A percentile compares a stretch with the other conserved stretches of the same genome.
Conservation (phyloP, 257 asterid species). For the Salvia splendens region DNA sequence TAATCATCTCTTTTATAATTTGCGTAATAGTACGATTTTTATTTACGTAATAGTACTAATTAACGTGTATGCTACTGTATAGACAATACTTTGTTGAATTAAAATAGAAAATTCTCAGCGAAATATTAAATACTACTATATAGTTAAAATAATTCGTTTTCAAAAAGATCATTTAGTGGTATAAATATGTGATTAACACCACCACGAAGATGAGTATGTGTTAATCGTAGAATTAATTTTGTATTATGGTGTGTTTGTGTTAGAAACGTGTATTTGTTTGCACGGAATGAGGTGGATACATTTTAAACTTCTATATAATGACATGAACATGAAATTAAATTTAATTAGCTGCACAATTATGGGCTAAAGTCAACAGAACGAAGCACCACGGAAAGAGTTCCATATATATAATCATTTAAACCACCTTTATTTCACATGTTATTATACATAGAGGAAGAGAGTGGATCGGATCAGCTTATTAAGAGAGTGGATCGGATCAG, state of each 20-base stretch:
- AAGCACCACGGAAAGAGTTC: neutral
- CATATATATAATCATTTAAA: too few species aligned
- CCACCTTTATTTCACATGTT: too few species aligned
- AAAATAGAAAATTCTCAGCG: too few species aligned
- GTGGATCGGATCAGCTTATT: too few species aligned
- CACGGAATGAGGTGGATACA: constrained; percentile 23
- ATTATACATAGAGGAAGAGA: too few species aligned
- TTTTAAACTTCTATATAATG: neutral
- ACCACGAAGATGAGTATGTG: constrained; percentile 1
- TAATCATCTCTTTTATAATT: too few species aligned
- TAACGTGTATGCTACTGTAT: too few species aligned
- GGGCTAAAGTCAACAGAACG: constrained; percentile 8
- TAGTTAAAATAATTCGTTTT: too few species aligned
- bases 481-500: too few species aligned
- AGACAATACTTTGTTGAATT: neutral
- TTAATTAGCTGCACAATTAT: constrained; percentile 22
- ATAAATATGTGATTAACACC: neutral
- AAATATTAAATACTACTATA: too few species aligned
- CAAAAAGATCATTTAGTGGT: neutral
- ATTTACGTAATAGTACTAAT: neutral
- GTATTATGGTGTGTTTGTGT: constrained; percentile 1
- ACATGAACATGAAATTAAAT: constrained; percentile 6
- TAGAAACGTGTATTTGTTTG: constrained; percentile 9
- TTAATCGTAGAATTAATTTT: neutral
- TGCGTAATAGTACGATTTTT: too few species aligned